A percentile compares a stretch with the other conserved stretches of the same genome.
phyloP scores from a whole-genome alignment of 495 filamentous ascomycete genomes.

The Coniosporium apollinis region DNA sequence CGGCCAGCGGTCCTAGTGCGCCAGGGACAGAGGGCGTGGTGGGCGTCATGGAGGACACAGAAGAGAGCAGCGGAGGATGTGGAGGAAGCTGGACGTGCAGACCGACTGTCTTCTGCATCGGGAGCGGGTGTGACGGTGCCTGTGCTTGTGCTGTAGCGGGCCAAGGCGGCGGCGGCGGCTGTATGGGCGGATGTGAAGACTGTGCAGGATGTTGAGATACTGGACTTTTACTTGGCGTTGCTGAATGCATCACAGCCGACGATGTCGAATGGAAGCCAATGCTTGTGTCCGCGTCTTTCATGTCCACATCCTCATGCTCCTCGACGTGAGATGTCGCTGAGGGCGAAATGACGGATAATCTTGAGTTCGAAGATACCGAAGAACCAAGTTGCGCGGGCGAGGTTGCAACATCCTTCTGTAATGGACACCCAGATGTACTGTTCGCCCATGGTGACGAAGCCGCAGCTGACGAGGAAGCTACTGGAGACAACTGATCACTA shows the following conservation, averaged over 20 bases:
- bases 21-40: conserved; percentile 30
- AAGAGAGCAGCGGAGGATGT: conserved; percentile 1
- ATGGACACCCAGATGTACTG: too few species aligned
- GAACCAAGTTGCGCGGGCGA: too few species aligned
- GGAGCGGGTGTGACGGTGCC: background rate
- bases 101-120: conserved; percentile 4
- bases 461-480: too few species aligned
- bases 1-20: conserved; percentile 10
- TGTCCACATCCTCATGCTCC: conserved; percentile 16
- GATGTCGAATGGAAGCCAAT: too few species aligned
- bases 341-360: too few species aligned
- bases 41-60: conserved; percentile 21
- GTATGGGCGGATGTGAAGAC: conserved; percentile 11
- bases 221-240: conserved; percentile 7
- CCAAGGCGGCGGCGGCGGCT: conserved; percentile 16
- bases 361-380: too few species aligned
- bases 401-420: too few species aligned
- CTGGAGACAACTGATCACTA: too few species aligned
- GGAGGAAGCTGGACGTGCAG: conserved; percentile 10
- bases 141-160: conserved; percentile 3
- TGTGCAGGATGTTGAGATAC: background rate
- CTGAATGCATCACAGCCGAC: too few species aligned
- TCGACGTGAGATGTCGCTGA: background rate
- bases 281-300: conserved; percentile 16
- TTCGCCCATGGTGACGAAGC: too few species aligned